Base-by-base conservation (phyloP, 2,329 filamentous ascomycete species). In the Cordyceps farinosa region DNA sequence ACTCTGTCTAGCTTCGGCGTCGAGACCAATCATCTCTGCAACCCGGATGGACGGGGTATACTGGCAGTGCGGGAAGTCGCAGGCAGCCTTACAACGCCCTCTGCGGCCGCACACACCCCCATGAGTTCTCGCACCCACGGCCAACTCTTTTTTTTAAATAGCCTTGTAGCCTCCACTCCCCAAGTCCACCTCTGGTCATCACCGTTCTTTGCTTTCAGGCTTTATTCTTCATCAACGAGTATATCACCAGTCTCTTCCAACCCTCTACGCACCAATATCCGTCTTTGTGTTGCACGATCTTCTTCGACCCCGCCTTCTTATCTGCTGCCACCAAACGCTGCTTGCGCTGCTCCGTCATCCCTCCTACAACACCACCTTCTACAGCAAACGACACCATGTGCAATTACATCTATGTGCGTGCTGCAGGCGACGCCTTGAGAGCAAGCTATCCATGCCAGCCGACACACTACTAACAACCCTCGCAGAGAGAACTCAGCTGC, bases 401-500 rank as follows among this genome's bases (percentile, higher is more conserved):
- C 74, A 80, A 82, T 72, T 82, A 80, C 70, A 82, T 81, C 62
- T 80, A 82, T 67, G 78, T 79, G 71, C 65, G 76, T 44, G 27
- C 13, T 17, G 44, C 48, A 40, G 29, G 8, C 10, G 7, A 51
- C 27, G 27, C 54, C 54, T 45, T 15, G 11, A n/a, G 48, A 40
- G 50, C 9, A 53, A 29, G n/a, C 27, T 30, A 15, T 59, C 7
- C n/a, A 42, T 48, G 13, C 47, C 50, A 40, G 2, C 11, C 10
- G 15, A 3, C 45, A 17, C 13, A 30, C 3, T 29, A 34, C 54
- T 56, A 56, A 56, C 40, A n/a, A 15, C 1, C 30, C n/a, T 30
- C 42, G 29, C 65, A 82, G 81, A 81, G 81, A 64, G 79, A 83
- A 65, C 76, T 83, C 65, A 80, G 81, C 71, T 83, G 82, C 66